Evolutionary conservation across 1,139 yeast species (phyloP), one percentile per base, ranked within the genome.

Genomic region (Saccharomyces uvarum): DNA sequence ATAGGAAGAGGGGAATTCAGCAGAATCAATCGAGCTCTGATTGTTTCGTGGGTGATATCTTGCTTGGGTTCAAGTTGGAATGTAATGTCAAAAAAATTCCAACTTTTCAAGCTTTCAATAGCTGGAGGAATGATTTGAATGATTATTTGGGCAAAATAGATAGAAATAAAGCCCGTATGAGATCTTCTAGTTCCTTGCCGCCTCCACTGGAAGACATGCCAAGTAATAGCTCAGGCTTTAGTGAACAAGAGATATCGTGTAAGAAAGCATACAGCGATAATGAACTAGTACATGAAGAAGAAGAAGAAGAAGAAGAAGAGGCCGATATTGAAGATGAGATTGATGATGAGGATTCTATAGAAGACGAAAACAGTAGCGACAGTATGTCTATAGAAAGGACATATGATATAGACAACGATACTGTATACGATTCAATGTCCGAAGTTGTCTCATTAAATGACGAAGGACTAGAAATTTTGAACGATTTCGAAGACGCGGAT

Each of bases 1-100:
- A 67, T 49, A 63, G 56, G 44, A 61, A 62, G 47, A 52, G 63
- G 11, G 61, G 61, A 42, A 60, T 57, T 42, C 54, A 57, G 44
- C 42, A 44, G 13, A n/a, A 44, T 29, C 5, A 13, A 21, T 38
- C 9, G 16, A 41, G 33, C 19, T n/a, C 29, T 16, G 48, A 50
- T 8, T 58, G 56, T 21, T 54, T 56, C 3, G 56, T 64, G 11
- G 71, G 70, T 9, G 66, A 66, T 24, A 59, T 68, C 5, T 62
- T 61, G 47, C 52, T 68, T 31, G 64, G 61, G 2, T 61, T 68
- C 42, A 54, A 54, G 38, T 51, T 68, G 26, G 50, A 49, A 9
- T 57, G 61, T 6, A 54, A 54, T 31, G 47, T 57, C n/a, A 62
- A 57, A 42, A 57, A 58, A 8, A 41, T 47, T 14, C 52, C 61